Evolutionary conservation across 129 eudicot genomes (phyloP).

Genomic region (Arctium lappa): DNA sequence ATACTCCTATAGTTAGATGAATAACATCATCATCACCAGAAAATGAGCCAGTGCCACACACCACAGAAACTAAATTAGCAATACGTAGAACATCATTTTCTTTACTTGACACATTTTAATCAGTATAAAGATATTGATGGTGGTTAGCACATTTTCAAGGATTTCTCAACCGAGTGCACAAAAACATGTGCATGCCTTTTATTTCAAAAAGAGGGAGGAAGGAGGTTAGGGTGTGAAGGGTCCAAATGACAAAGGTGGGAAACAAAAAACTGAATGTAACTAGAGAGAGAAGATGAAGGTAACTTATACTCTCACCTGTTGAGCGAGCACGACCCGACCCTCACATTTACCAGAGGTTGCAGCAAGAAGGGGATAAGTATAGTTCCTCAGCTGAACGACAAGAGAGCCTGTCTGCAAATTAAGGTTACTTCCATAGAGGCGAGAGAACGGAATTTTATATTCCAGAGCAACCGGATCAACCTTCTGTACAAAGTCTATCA

Average conservation of each 20-base stretch:
- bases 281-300: slow-evolving; percentile 7
- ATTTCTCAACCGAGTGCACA: not conserved
- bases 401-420: slow-evolving; percentile 70
- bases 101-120: not conserved
- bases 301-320: slow-evolving; percentile 60
- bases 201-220: not conserved
- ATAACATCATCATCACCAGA: not conserved
- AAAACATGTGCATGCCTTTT: not conserved
- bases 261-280: not conserved
- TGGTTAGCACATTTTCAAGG: not conserved
- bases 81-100: not conserved
- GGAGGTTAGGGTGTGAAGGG: not conserved
- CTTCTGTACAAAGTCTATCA: slow-evolving; percentile 81
- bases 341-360: slow-evolving; percentile 87
- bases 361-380: slow-evolving; percentile 77
- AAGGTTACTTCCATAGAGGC: slow-evolving; percentile 77
- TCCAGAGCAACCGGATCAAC: slow-evolving; percentile 89
- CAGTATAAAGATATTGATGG: not conserved
- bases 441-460: slow-evolving; percentile 80
- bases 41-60: slow-evolving; percentile 1
- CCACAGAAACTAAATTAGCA: not conserved
- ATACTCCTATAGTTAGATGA: not conserved
- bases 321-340: slow-evolving; percentile 90
- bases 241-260: not conserved
- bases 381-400: slow-evolving; percentile 77